Base-by-base conservation (phyloP, 1,139 yeast species). In the Pichia sp. region DNA sequence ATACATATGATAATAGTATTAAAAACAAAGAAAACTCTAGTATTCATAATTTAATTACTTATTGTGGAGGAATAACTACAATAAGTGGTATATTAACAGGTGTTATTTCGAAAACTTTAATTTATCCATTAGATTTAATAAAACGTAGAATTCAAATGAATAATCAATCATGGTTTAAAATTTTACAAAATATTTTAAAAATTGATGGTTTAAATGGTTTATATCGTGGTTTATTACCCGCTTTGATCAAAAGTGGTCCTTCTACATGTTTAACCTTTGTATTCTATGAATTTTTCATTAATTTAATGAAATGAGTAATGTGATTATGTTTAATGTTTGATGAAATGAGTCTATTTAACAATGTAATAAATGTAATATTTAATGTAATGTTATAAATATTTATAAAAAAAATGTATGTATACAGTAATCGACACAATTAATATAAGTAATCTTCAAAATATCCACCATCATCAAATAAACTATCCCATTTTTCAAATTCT, bases 101-200 rank as follows among this genome's bases (percentile, higher is more conserved):
- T 0, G 73, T 82, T 0, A 61, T 81, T 8, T 79, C 96, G 25
- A 93, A 91, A 66, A 79, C 83, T 0, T 60, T 81, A 0, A 83
- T 90, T 0, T 93, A 89, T 67, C 99, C 99, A 0, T 67, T 93
- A 49, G 99, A 93, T 65, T 81, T 96, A 0, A 65, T 91, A 7
- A 73, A 97, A 38, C 84, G 91, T 62, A 73, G 96, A 49, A 69
- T 86, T 46, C 97, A 91, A 65, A 81, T 91, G 55, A 13, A 48
- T 53, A 13, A 33, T 19, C 8, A 30, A 55, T 3, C 29, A 7
- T 52, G 56, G 39, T 4, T 64, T 5, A 43, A 49, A 4, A 67
- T 76, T 36, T 69, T 71, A 0, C 42, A 54, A 16, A 62, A 68
- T 18, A 77, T 87, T 28, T 50, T 83, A 0, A 60, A 60, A 33